These are phyloP conservation scores for Yamadazyma scolyti DNA, from an alignment of 805 yeast species.

Conservation along the genomic window DNA sequence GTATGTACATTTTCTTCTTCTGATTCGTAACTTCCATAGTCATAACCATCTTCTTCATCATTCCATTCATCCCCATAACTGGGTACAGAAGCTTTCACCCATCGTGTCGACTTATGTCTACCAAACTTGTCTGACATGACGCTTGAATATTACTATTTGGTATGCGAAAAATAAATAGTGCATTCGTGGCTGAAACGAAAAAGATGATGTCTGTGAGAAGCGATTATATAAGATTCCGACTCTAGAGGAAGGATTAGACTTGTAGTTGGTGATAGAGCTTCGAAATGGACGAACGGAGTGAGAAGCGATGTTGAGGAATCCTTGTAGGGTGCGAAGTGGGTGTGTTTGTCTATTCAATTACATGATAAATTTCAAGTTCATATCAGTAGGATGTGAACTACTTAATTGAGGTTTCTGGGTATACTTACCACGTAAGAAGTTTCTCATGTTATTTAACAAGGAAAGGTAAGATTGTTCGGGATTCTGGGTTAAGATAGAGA, in stretches of 20 bases:
- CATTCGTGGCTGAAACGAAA: too few relatives aligned
- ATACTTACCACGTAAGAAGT: conserved; percentile 26
- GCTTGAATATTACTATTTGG: not conserved
- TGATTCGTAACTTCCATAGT: conserved; percentile 14
- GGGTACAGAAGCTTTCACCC: conserved; percentile 43
- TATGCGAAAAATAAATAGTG: too few relatives aligned
- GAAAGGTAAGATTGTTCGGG: conserved; percentile 33
- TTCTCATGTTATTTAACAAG: conserved; percentile 34
- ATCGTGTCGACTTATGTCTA: conserved; percentile 40
- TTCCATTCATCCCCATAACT: conserved; percentile 41
- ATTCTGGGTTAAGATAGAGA: conserved; percentile 20
- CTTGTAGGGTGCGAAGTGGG: too few relatives aligned
- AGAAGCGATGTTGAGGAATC: too few relatives aligned
- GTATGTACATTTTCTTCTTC: conserved; percentile 7
- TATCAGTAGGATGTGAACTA: conserved; percentile 36
- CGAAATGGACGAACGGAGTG: too few relatives aligned
- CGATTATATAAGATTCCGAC: too few relatives aligned
- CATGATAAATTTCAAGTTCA: conserved; percentile 33
- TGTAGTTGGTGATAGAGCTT: too few relatives aligned
- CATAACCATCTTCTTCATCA: conserved; percentile 28
- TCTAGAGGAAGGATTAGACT: too few relatives aligned
- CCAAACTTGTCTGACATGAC: conserved; percentile 34
- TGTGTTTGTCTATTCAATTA: too few relatives aligned
- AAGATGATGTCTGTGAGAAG: too few relatives aligned
- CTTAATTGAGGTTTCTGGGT: conserved; percentile 40